Base-by-base conservation (phyloP, 1,284 basidiomycete genomes). In the Fomes fomentarius region DNA sequence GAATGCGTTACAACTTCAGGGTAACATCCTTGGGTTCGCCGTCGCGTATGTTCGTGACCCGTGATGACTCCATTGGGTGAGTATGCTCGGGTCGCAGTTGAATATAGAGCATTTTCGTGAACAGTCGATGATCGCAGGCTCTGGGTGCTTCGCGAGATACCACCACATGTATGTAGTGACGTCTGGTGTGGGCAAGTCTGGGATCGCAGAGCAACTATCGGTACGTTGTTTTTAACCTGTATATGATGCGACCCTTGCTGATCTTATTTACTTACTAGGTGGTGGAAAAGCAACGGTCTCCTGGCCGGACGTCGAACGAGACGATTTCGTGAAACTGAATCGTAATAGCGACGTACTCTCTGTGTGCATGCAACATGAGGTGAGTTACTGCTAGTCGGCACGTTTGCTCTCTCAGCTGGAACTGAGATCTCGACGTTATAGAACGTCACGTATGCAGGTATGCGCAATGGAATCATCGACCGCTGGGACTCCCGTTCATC, bases 1-100 rank as follows among this genome's bases (percentile, higher is more conserved):
- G n/a, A n/a, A n/a, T n/a, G n/a, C n/a, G n/a, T n/a, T n/a, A n/a
- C n/a, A n/a, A n/a, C n/a, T n/a, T n/a, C n/a, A 61, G 60, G 21
- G 52, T 52, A 6, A 56, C 57, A 2, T 58, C 60, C 10, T 33
- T 61, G 2, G 60, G 60, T 12, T 58, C 60, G 7, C 60, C 60
- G 7, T 33, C 54, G 2, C 49, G 60, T 9, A 17, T 56, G 4
- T 52, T 61, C 10, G 34, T 56, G 3, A 49, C 31, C 1, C 49
- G 52, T 3, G 54, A 56, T 2, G 46, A 54, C 15, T 34, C 34
- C 2, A n/a, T 47, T 12, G 56, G 52, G 60, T 61, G 33, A 42
- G 50, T 31, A 24, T 15, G 7, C 24, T 7, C 5, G n/a, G n/a
- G n/a, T 12, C 12, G 30, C 11, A 4, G 7, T 19, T 14, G 33